phyloP scores from a whole-genome alignment of 305 asterid genomes.

The Striga hermonthica region DNA sequence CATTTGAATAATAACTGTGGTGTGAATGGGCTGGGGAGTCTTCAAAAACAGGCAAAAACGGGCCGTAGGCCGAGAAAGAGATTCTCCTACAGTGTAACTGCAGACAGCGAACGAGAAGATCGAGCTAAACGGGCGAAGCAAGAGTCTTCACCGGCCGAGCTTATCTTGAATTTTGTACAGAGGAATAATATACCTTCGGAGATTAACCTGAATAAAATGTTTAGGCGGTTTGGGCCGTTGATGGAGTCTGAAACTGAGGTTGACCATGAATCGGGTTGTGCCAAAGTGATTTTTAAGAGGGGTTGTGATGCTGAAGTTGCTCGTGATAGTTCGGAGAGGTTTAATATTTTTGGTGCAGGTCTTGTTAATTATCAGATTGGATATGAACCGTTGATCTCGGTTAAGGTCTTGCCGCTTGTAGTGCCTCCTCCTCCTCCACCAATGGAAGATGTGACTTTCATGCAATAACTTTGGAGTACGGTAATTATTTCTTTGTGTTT shows the following conservation, averaged over 20 bases:
- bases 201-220: slow-evolving; percentile 71
- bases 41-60: slow-evolving; percentile 44
- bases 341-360: slow-evolving; percentile 73
- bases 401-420: slow-evolving; percentile 47
- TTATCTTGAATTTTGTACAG: slow-evolving; percentile 64
- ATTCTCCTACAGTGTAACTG: slow-evolving; percentile 39
- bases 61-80: slow-evolving; percentile 64
- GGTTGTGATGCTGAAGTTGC: slow-evolving; percentile 98
- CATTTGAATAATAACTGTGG: slow-evolving; percentile 35
- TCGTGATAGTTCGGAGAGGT: slow-evolving; percentile 62
- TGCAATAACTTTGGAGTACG: slow-evolving; percentile 28
- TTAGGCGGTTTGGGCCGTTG: slow-evolving; percentile 87
- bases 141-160: slow-evolving; percentile 78
- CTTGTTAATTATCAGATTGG: slow-evolving; percentile 76
- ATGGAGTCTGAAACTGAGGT: slow-evolving; percentile 94
- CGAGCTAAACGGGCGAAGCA: slow-evolving; percentile 47
- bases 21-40: slow-evolving; percentile 42
- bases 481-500: not conserved
- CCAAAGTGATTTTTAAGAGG: slow-evolving; percentile 77
- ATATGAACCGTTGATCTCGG: slow-evolving; percentile 64
- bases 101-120: slow-evolving; percentile 43
- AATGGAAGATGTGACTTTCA: slow-evolving; percentile 39
- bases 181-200: slow-evolving; percentile 68
- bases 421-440: slow-evolving; percentile 35
- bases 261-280: slow-evolving; percentile 63